Conservation (phyloP, 352 stramenopile species). For the Blastocystis sp. region DNA sequence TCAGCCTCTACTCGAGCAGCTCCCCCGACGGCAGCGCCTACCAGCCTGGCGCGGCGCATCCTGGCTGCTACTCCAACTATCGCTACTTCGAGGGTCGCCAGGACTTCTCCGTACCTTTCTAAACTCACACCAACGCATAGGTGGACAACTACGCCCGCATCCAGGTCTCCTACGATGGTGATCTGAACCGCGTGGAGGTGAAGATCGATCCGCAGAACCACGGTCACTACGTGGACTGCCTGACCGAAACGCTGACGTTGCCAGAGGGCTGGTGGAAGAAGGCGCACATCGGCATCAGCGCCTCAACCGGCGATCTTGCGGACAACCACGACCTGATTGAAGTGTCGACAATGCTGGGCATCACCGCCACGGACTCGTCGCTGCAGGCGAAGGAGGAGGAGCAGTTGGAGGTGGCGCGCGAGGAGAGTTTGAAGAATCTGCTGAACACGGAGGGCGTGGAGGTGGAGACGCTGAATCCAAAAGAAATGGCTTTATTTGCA, state of each 20-base stretch:
- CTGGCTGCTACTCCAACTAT: constrained; percentile 68
- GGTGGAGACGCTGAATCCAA: constrained; percentile 70
- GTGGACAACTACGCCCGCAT: constrained; percentile 65
- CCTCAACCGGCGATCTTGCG: constrained; percentile 77
- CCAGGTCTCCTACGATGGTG: constrained; percentile 61
- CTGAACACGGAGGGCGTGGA: constrained; percentile 64
- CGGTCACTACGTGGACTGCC: constrained; percentile 71
- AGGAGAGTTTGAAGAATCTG: constrained; percentile 64
- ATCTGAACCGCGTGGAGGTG: constrained; percentile 33
- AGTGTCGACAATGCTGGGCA: constrained; percentile 68
- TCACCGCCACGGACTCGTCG: constrained; percentile 50
- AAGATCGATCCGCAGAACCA: constrained; percentile 69
- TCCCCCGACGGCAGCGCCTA: constrained; percentile 23
- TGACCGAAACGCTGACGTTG: constrained; percentile 69
- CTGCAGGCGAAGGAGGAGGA: constrained; percentile 33
- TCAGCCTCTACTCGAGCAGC: constrained; percentile 55
- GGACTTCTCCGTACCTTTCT: constrained; percentile 72
- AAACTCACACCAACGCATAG: background rate
- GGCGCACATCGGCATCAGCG: constrained; percentile 73
- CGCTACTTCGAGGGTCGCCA: constrained; percentile 73
- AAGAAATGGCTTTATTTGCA: constrained; percentile 40
- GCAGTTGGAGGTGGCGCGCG: constrained; percentile 23
- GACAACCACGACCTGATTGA: constrained; percentile 77
- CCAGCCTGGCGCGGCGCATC: constrained; percentile 19
- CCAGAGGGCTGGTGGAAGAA: constrained; percentile 71